phyloP scores from a whole-genome alignment of 805 yeast genomes.

The Jamesozyma rosinii region DNA sequence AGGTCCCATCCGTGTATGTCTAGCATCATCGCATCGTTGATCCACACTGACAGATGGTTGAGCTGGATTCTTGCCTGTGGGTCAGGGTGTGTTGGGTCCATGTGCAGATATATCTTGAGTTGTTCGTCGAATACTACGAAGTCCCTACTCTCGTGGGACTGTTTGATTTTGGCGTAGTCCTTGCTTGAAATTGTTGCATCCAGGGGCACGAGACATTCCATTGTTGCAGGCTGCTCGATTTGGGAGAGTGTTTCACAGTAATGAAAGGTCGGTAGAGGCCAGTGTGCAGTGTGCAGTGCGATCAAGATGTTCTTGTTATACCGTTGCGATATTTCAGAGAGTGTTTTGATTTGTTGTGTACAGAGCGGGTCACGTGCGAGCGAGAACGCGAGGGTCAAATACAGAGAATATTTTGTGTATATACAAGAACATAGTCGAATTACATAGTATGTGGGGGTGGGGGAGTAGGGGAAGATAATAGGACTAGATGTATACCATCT shows the following conservation, averaged over 20 bases:
- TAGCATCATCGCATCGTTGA: slow-evolving; percentile 24
- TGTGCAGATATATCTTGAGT: slow-evolving; percentile 9
- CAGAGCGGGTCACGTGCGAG: too few relatives aligned
- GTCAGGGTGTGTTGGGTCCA: background rate
- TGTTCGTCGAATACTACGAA: slow-evolving; percentile 28
- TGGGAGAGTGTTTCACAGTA: too few relatives aligned
- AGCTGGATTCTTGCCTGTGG: background rate
- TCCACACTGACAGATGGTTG: slow-evolving; percentile 15
- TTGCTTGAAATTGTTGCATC: slow-evolving; percentile 4
- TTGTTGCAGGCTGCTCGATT: too few relatives aligned
- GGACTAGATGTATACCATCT: slow-evolving; percentile 32
- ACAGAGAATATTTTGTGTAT: background rate
- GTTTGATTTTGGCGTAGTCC: slow-evolving; percentile 6
- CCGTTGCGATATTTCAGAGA: too few relatives aligned
- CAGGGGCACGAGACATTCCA: slow-evolving; percentile 22
- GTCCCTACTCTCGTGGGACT: slow-evolving; percentile 14
- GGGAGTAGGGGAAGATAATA: background rate
- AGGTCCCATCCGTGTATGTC: slow-evolving; percentile 3
- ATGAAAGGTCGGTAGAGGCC: too few relatives aligned
- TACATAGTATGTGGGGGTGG: background rate
- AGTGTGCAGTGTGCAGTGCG: too few relatives aligned
- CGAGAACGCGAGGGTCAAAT: too few relatives aligned
- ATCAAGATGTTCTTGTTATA: too few relatives aligned
- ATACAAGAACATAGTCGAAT: background rate
- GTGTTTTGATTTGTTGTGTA: too few relatives aligned